Evolutionary conservation across 2,329 filamentous ascomycete genomes (phyloP), one percentile per base, ranked within the genome.

Genomic region (Arthrinium phaeospermum): DNA sequence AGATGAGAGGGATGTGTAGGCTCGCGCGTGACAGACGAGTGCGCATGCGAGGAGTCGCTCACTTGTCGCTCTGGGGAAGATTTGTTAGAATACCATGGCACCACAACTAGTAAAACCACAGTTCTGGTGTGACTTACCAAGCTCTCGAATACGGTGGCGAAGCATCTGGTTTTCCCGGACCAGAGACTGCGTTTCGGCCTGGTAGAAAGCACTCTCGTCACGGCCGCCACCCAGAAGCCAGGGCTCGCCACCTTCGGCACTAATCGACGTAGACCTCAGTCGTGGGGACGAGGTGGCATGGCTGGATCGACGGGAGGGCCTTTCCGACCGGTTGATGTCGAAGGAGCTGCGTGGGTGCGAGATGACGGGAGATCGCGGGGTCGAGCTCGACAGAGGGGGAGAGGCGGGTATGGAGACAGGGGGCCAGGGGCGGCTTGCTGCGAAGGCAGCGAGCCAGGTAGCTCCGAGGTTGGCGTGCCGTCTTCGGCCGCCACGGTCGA

Each of bases 131-230:
- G 46, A 68, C 67, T n/a, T 68, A 93, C 92, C 92, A 19, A 95
- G 83, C 77, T 95, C 93, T 47, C 91, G 87, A 73, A 95, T 93
- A 68, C 93, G 87, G 79, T 91, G 88, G 74, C 92, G 91, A 70
- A 96, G 84, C 93, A 96, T 95, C 82, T 95, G 93, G 76, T 95
- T 96, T 83, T 95, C 93, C 37, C 93, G 87, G 30, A 91, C 88
- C 77, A 96, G 82, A 83, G 90, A 94, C 82, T 94, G 92, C 1
- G 93, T 94, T 82, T 96, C 93, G 5, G 93, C 93, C 80, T 95
- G 93, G 78, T 95, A 95, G 80, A 94, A 95, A 0, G 92, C 91
- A 75, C 88, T 91, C 80, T 95, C 93, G 77, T 95, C 93, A 24
- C 93, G 86, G 10, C 88, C 89, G n/a, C 88, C 89, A 22, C 88